Evolutionary conservation across 176 grass and related monocot genomes (phyloP).

Genomic region (Chloris gayana): DNA sequence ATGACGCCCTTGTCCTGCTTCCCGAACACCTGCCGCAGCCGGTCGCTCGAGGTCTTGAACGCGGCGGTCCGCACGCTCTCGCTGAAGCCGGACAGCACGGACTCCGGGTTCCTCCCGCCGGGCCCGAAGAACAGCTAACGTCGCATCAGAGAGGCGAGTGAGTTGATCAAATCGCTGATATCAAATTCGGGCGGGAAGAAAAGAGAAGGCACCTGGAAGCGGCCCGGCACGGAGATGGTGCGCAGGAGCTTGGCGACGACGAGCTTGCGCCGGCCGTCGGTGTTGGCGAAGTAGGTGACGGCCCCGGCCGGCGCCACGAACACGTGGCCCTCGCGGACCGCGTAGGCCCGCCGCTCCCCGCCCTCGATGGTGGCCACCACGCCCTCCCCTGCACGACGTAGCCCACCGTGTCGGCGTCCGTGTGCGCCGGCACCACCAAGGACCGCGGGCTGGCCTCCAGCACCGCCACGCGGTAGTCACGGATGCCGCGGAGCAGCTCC

Average conservation of each 20-base stretch:
- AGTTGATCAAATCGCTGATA: too few relatives aligned
- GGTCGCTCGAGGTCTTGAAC: slow-evolving; percentile 54
- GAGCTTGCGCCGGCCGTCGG: slow-evolving; percentile 64
- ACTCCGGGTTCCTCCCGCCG: slow-evolving; percentile 58
- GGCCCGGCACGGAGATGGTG: slow-evolving; percentile 64
- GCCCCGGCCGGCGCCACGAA: slow-evolving; percentile 58
- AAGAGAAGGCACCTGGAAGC: slow-evolving; percentile 70
- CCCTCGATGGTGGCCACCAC: slow-evolving; percentile 49
- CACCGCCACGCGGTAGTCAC: slow-evolving; percentile 64
- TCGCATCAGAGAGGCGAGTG: too few relatives aligned
- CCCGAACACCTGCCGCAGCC: slow-evolving; percentile 45
- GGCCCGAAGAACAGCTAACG: slow-evolving; percentile 73
- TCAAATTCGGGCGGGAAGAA: too few relatives aligned
- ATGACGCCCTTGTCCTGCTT: slow-evolving; percentile 41
- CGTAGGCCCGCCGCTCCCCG: slow-evolving; percentile 53
- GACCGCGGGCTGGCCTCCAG: slow-evolving; percentile 62
- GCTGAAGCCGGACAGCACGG: slow-evolving; percentile 58
- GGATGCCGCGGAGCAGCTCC: slow-evolving; percentile 61
- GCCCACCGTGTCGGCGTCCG: slow-evolving; percentile 62
- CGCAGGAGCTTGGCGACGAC: slow-evolving; percentile 59
- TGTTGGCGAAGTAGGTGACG: slow-evolving; percentile 67
- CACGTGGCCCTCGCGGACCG: slow-evolving; percentile 62
- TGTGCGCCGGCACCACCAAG: slow-evolving; percentile 63
- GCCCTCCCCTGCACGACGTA: slow-evolving; percentile 71
- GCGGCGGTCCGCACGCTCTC: slow-evolving; percentile 59